Percentiles rank a stretch among this genome's conserved stretches.
Evolutionary conservation across 129 eudicot genomes (phyloP).

Genomic region (Chrysanthemum seticuspe): DNA sequence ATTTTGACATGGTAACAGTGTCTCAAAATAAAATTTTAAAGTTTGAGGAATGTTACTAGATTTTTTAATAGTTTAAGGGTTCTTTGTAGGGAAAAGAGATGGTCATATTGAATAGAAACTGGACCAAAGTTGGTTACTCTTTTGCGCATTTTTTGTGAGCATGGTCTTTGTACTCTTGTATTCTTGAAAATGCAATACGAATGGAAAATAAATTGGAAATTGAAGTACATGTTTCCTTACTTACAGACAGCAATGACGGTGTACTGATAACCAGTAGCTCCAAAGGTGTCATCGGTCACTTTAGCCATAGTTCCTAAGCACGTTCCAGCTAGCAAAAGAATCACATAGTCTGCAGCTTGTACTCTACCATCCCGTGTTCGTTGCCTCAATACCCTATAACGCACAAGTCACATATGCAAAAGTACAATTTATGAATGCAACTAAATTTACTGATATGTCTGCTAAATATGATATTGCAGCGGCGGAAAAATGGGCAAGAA

Average conservation of each 20-base stretch:
- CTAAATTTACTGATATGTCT: background rate
- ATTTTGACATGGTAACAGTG: no score
- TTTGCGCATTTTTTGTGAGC: background rate
- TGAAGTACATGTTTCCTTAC: conserved; percentile 28
- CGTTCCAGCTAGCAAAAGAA: conserved; percentile 84
- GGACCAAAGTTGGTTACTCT: background rate
- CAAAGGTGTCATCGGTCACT: conserved; percentile 73
- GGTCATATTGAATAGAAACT: background rate
- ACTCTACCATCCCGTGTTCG: conserved; percentile 64
- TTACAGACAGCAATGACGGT: conserved; percentile 85
- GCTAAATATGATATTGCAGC: background rate
- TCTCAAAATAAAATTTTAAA: no score
- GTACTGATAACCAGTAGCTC: conserved; percentile 72
- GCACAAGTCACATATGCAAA: conserved; percentile 8
- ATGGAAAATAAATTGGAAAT: background rate
- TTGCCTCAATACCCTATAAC: conserved; percentile 64
- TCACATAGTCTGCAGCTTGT: conserved; percentile 81
- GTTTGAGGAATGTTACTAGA: no score
- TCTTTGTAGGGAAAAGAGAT: background rate
- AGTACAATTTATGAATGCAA: background rate
- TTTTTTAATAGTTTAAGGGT: no score
- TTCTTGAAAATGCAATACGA: background rate
- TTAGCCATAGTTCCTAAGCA: conserved; percentile 80
- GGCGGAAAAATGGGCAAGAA: background rate
- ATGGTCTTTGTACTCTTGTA: background rate